Conservation (phyloP, 441 rosid genomes). For the Adansonia madagascariensis region DNA sequence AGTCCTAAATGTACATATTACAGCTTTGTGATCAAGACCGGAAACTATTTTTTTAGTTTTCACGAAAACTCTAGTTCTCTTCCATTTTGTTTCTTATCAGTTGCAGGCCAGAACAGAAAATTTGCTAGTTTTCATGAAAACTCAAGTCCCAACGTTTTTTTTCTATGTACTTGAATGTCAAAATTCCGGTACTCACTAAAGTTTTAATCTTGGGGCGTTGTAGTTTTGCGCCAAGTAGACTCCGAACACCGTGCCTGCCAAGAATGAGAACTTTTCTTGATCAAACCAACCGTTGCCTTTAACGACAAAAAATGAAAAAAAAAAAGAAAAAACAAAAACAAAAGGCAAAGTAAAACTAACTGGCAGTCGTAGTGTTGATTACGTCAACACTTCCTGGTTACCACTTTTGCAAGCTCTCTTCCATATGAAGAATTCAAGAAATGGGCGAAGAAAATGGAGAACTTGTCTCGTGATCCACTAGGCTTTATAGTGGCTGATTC, state of each 20-base stretch:
- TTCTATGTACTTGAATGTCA: conserved; percentile 62
- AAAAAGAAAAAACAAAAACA: too few relatives aligned
- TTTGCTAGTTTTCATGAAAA: neutral
- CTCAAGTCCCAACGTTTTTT: too few relatives aligned
- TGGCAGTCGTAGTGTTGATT: too few relatives aligned
- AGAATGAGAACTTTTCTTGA: conserved; percentile 51
- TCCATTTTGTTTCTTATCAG: neutral
- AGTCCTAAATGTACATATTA: neutral
- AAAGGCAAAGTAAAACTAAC: too few relatives aligned
- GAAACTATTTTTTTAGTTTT: neutral
- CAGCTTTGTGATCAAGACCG: neutral
- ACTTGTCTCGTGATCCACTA: neutral
- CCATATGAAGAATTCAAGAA: too few relatives aligned
- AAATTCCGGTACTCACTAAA: conserved; percentile 50
- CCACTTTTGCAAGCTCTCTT: neutral
- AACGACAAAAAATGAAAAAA: neutral
- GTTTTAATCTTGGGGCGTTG: conserved; percentile 62
- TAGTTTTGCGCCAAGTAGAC: conserved; percentile 72
- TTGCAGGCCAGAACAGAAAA: neutral
- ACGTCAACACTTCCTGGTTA: too few relatives aligned
- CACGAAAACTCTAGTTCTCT: neutral
- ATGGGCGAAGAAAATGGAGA: neutral
- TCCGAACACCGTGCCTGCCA: conserved; percentile 56
- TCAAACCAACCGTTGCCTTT: conserved; percentile 51
- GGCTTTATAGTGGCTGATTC: neutral